These are phyloP conservation scores for Flaveria sonorensis DNA, from an alignment of 129 eudicot genomes.

Conservation along the genomic window DNA sequence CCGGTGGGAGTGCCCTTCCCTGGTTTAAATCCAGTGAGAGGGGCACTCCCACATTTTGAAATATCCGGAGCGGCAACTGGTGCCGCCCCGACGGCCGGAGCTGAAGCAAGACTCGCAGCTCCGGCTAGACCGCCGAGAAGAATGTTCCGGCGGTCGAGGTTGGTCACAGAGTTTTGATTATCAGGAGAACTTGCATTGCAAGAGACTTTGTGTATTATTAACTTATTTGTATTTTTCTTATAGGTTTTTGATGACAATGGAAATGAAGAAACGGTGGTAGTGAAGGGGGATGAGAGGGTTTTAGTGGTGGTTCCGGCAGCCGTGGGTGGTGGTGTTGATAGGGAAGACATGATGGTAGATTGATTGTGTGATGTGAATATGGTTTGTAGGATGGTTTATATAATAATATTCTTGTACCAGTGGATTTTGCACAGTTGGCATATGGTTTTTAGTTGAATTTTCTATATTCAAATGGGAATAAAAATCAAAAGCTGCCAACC, in stretches of 20 bases:
- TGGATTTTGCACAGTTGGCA: slow-evolving; percentile 20
- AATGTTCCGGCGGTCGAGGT: slow-evolving; percentile 31
- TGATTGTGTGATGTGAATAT: slow-evolving; percentile 17
- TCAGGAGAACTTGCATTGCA: slow-evolving; percentile 22
- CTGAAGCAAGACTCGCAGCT: slow-evolving; percentile 19
- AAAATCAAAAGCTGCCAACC: too few species aligned
- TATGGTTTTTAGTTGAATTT: neutral
- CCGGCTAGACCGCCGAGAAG: slow-evolving; percentile 47
- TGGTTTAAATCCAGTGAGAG: slow-evolving; percentile 21
- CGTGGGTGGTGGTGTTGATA: slow-evolving; percentile 9
- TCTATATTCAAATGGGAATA: too few species aligned
- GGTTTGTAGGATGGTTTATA: slow-evolving; percentile 19
- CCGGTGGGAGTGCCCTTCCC: slow-evolving; percentile 27
- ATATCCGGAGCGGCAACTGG: slow-evolving; percentile 46
- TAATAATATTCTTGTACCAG: slow-evolving; percentile 5
- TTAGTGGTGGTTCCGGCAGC: slow-evolving; percentile 29
- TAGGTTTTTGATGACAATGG: slow-evolving; percentile 27
- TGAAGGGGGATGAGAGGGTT: slow-evolving; percentile 27
- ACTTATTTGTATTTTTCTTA: slow-evolving; percentile 20
- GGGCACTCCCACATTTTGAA: slow-evolving; percentile 31
- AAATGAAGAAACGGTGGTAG: neutral
- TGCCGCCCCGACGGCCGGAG: slow-evolving; percentile 30
- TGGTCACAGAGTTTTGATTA: neutral
- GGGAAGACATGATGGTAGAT: slow-evolving; percentile 19
- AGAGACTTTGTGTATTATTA: slow-evolving; percentile 22